These are phyloP conservation scores for Dioscorea dumetorum DNA, from an alignment of 106 monocot genomes.

Conservation along the genomic window DNA sequence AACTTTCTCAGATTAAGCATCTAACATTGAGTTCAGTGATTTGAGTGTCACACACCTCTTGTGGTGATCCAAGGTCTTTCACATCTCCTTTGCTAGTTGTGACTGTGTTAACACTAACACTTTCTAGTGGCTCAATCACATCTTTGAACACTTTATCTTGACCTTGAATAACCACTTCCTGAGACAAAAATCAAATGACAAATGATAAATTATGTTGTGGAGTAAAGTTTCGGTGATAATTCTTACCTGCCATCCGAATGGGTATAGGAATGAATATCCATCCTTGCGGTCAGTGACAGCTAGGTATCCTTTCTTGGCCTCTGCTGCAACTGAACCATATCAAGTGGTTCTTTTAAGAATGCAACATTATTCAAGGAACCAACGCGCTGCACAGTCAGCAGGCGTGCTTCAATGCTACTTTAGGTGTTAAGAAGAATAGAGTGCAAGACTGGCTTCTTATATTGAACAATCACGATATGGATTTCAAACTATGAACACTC, in stretches of 20 bases:
- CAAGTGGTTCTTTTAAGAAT: constrained; percentile 43
- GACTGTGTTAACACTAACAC: constrained; percentile 78
- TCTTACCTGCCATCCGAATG: constrained; percentile 91
- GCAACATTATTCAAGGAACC: constrained; percentile 10
- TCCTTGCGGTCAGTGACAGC: constrained; percentile 67
- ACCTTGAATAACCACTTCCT: constrained; percentile 87
- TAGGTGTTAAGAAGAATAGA: background rate
- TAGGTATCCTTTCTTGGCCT: constrained; percentile 85
- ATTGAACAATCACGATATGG: background rate
- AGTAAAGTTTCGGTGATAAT: constrained; percentile 5
- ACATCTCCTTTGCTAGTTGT: constrained; percentile 72
- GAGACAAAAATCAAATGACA: constrained; percentile 12
- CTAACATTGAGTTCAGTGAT: no score
- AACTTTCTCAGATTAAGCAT: no score
- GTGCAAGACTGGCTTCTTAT: background rate
- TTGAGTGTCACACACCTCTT: constrained; percentile 38
- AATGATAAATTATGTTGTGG: constrained; percentile 18
- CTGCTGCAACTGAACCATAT: constrained; percentile 75
- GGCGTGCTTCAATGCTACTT: constrained; percentile 1
- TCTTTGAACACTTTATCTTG: constrained; percentile 98
- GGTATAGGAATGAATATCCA: constrained; percentile 85
- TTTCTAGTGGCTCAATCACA: constrained; percentile 94
- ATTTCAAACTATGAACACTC: constrained; percentile 18
- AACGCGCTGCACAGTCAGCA: constrained; percentile 15
- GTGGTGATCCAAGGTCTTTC: constrained; percentile 73